Base-by-base conservation (phyloP, 1,284 basidiomycete species). In the Porodaedalea pini region DNA sequence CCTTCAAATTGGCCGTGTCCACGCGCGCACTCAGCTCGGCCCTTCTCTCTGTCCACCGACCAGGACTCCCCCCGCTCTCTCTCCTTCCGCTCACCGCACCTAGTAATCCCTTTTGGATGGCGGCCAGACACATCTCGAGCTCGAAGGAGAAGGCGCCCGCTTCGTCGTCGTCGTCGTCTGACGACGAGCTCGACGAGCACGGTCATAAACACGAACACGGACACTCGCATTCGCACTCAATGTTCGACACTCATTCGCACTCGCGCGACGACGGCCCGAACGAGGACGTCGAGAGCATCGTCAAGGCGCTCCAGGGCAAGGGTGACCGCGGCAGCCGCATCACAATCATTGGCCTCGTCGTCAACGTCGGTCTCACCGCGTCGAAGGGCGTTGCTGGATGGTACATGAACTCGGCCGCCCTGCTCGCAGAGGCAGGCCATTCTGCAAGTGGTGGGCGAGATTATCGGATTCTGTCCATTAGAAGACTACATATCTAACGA, bases 351-450 rank as follows among this genome's bases (percentile, higher is more conserved):
- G 96, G 96, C 1, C 77, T 99, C n/a, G 81, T 83, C 41, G 80
- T 87, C 51, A 99, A 98, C 68, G 75, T 98, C 29, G 84, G 79
- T 1, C 75, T 99, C 59, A 97, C 94, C 0, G 75, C 78, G 11
- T 77, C 86, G 27, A 99, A 99, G 70, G 95, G 94, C 25, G 67
- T 82, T 8, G 94, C 92, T 56, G 90, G 93, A 54, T 88, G 90
- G 81, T 88, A 78, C 63, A 81, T 90, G 82, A 93, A 98, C 69
- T 94, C 92, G 4, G 94, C 95, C 2, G 87, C 92, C 0, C 75
- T 99, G 51, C 78, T 99, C 7, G 96, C 97, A 2, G 96, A 99
- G 67, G 95, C 96, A 0, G 95, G 91, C 1, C 96, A 99, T 70
- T 92, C 90, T n/a, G 66, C 95, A 43, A 92, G 90, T 61, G 94